Conservation (phyloP, 345 rosid genomes). For the Turritis glabra region DNA sequence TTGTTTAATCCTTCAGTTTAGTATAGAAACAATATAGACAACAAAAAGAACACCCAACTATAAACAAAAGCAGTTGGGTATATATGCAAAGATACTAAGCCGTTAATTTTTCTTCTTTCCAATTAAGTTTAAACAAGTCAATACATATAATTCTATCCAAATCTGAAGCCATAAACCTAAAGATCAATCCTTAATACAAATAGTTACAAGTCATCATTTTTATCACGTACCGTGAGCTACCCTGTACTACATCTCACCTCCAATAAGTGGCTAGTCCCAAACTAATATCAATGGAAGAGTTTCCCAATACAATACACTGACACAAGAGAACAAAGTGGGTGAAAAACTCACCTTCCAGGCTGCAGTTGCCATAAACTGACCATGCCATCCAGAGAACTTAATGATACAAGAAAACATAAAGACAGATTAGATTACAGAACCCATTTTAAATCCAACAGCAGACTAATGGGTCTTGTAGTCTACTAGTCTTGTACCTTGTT, state of each 20-base stretch:
- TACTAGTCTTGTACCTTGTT: slow-evolving; percentile 56
- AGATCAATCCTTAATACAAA: background rate
- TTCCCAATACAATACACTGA: no score
- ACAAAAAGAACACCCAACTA: background rate
- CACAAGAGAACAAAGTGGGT: background rate
- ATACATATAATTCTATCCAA: background rate
- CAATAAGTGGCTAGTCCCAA: background rate
- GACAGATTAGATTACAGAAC: slow-evolving; percentile 33
- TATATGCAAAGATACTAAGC: background rate
- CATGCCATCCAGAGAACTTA: slow-evolving; percentile 61
- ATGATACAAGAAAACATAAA: slow-evolving; percentile 19
- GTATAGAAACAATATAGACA: background rate
- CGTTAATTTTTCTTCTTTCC: background rate
- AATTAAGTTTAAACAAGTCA: background rate
- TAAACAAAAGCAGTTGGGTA: background rate
- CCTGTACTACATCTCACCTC: background rate
- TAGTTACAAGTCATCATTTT: background rate
- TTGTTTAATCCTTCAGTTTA: background rate
- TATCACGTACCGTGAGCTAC: background rate
- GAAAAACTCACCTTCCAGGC: slow-evolving; percentile 46
- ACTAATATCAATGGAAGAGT: background rate
- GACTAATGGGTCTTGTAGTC: background rate
- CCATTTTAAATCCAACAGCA: background rate
- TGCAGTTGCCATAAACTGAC: slow-evolving; percentile 61
- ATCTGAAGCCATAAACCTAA: background rate